phyloP scores from a whole-genome alignment of 2,329 filamentous ascomycete genomes.

The Xylaria sp. region DNA sequence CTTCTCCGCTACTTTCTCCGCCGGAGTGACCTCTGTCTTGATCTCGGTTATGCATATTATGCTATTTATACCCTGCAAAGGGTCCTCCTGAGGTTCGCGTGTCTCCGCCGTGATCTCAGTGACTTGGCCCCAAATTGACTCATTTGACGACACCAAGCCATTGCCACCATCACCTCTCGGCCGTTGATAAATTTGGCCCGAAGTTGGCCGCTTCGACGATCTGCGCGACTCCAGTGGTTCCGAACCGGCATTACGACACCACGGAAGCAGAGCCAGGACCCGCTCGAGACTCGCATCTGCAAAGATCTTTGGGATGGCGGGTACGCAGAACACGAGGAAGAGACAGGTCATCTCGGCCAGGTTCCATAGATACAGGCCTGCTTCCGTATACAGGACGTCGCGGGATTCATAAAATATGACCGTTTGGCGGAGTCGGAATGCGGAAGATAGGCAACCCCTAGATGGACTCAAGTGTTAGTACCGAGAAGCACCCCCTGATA shows the following conservation, averaged over 20 bases:
- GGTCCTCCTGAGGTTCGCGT: not conserved
- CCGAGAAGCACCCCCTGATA: not conserved
- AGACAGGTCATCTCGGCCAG: conserved; percentile 39
- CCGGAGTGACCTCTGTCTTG: conserved; percentile 4
- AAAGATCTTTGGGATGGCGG: conserved; percentile 34
- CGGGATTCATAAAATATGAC: conserved; percentile 25
- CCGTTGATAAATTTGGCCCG: not conserved
- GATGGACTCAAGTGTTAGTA: not conserved
- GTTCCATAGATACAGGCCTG: conserved; percentile 37
- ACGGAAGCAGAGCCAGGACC: not conserved
- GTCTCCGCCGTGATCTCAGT: conserved; percentile 5
- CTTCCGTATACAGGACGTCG: conserved; percentile 34
- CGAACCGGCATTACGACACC: not conserved
- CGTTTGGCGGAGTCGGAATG: conserved; percentile 32
- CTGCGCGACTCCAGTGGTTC: no score
- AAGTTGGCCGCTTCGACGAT: not conserved
- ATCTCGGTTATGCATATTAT: conserved; percentile 14
- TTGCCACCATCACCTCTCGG: not conserved
- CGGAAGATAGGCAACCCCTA: conserved; percentile 36
- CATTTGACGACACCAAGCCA: not conserved
- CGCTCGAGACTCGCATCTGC: not conserved
- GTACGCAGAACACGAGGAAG: conserved; percentile 38
- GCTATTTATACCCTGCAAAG: not conserved
- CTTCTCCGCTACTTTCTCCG: not conserved
- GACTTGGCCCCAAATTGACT: not conserved